A percentile compares a stretch with the other conserved stretches of the same genome.
Conservation (phyloP, 73 alveolate genomes). For the Tetrahymena elliotti region DNA sequence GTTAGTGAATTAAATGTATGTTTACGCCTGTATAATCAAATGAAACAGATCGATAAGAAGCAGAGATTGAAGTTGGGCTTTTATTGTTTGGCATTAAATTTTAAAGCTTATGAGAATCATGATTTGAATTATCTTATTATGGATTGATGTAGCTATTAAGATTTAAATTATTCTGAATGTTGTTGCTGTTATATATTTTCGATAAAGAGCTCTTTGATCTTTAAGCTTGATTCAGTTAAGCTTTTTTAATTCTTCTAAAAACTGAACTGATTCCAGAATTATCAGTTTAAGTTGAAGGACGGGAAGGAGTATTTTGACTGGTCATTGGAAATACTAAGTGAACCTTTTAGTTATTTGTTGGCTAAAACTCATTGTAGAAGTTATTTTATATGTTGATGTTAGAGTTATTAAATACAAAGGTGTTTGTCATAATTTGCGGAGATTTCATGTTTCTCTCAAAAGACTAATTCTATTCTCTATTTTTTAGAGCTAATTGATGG, state of each 20-base stretch:
- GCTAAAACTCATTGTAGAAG: neutral
- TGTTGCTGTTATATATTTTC: neutral
- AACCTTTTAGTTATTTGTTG: neutral
- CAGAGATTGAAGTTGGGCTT: neutral
- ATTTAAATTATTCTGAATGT: neutral
- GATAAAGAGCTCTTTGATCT: neutral
- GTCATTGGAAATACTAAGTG: neutral
- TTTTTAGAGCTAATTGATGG: neutral
- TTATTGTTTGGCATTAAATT: neutral
- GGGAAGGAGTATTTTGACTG: neutral
- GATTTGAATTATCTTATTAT: neutral
- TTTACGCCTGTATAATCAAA: neutral
- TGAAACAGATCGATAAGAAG: neutral
- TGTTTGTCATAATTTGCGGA: neutral
- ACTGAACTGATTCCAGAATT: neutral
- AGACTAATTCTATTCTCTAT: neutral
- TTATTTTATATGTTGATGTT: neutral
- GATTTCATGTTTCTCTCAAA: neutral
- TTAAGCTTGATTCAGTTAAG: neutral
- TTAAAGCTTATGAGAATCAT: neutral
- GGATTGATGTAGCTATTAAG: neutral
- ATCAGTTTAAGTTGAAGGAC: neutral
- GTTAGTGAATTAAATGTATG: no score
- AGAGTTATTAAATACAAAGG: neutral
- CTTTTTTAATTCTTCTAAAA: neutral